Base-by-base conservation (phyloP, 345 rosid species). In the Eucalyptus sideroxylon region DNA sequence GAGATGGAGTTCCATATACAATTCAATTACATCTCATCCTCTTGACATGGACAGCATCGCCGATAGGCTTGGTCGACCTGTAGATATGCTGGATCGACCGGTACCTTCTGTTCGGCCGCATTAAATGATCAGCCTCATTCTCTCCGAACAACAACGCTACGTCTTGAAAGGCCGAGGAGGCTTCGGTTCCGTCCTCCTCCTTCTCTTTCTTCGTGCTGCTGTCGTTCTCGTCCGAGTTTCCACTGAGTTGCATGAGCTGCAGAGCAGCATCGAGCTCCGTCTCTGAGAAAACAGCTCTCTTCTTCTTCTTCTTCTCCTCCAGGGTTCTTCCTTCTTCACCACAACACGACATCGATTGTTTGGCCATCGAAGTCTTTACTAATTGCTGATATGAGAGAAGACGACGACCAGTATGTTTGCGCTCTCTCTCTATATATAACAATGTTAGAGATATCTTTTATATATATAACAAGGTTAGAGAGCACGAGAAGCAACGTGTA, bases 211-310 rank as follows among this genome's bases (percentile, higher is more conserved):
- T 77, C 16, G 8, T 5, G 16, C 16, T 3, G 85, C 85, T 16
- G 4, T 30, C 77, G 1, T 13, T 83, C 80, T 50, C 60, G 1
- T 88, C 65, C 8, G 65, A 59, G 30, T 87, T 90, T 16, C 86
- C 82, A 23, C 92, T 86, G 77, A 91, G 90, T 49, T 89, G 91
- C 42, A 91, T 9, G 50, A 91, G 90, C 50, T 89, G 92, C 87
- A 5, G 90, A 3, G 92, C 92, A 23, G 56, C 92, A 30, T 89
- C 91, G 21, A 91, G 87, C 88, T 91, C 92, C 16, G 51, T 10
- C 89, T 91, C 90, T 3, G 91, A 89, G 91, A 91, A 91, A 16
- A 9, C 50, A 11, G 60, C 85, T 51, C 7, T 53, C 87, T 59
- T 51, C 34, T 27, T 80, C 34, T 69, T 80, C 34, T 69, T 53